phyloP scores from a whole-genome alignment of 208 protist species.

The Naegleria gruberi region DNA sequence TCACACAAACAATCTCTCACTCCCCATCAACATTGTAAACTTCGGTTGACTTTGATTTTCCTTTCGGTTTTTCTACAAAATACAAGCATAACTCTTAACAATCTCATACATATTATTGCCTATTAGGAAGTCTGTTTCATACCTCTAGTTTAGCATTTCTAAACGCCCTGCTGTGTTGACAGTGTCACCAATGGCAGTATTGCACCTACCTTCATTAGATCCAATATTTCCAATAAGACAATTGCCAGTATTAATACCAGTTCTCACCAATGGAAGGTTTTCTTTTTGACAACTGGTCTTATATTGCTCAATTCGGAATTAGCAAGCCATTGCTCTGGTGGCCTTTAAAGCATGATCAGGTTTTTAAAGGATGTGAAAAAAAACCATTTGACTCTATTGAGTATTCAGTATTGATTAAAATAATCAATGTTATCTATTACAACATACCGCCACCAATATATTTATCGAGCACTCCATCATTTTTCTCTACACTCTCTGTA shows the following conservation, averaged over 20 bases:
- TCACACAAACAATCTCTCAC: neutral
- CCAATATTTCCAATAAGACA: neutral
- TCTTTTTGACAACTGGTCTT: neutral
- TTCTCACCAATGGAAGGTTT: neutral
- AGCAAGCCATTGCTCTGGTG: no score
- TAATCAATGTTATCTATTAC: no score
- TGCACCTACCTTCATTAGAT: no score
- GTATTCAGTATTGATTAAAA: no score
- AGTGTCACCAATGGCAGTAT: neutral
- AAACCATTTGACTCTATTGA: no score
- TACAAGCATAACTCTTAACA: neutral
- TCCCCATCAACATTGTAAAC: neutral
- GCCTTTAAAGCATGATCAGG: no score
- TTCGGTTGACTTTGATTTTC: neutral
- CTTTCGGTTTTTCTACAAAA: neutral
- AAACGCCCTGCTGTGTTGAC: neutral
- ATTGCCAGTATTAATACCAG: constrained; percentile 14
- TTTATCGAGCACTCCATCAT: neutral
- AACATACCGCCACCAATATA: no score
- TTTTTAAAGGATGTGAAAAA: no score
- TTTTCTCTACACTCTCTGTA: neutral
- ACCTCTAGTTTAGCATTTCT: neutral
- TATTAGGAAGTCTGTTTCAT: neutral
- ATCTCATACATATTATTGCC: neutral
- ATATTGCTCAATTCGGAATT: neutral